Evolutionary conservation across 2,329 filamentous ascomycete genomes (phyloP).

Genomic region (Xylariaceae sp.): DNA sequence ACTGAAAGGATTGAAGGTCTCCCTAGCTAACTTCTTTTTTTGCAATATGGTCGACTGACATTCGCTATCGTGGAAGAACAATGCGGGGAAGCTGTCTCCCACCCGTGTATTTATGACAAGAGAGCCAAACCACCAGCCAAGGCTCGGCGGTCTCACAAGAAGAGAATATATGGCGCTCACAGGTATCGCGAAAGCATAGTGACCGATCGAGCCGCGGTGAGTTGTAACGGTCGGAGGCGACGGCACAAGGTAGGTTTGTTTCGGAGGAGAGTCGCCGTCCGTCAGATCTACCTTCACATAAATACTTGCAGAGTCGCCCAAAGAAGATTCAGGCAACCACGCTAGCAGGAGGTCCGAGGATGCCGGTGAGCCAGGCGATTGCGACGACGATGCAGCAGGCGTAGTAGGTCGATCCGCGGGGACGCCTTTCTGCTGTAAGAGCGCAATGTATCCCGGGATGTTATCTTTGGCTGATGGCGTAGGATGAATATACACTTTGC

Average conservation of each 20-base stretch:
- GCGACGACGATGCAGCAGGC: conserved; percentile 37
- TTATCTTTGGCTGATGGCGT: conserved; percentile 93
- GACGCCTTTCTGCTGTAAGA: conserved; percentile 78
- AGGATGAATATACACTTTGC: conserved; percentile 98
- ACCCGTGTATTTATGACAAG: conserved; percentile 86
- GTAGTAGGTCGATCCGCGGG: conserved; percentile 39
- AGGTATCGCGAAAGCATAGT: conserved; percentile 88
- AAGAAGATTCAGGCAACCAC: conserved; percentile 85
- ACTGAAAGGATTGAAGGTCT: conserved; percentile 86
- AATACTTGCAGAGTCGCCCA: conserved; percentile 79
- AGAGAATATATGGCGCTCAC: conserved; percentile 87
- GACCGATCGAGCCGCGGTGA: conserved; percentile 64
- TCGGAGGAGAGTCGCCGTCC: conserved; percentile 73
- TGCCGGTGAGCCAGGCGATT: conserved; percentile 38
- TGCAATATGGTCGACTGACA: conserved; percentile 94
- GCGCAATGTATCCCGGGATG: conserved; percentile 85
- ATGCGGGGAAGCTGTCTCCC: conserved; percentile 87
- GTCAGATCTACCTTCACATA: conserved; percentile 95
- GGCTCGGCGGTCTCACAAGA: conserved; percentile 80
- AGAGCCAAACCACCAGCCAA: conserved; percentile 98
- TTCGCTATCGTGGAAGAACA: conserved; percentile 97
- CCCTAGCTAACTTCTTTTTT: conserved; percentile 76
- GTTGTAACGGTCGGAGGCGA: conserved; percentile 81
- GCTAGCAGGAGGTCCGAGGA: conserved; percentile 77
- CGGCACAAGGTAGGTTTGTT: conserved; percentile 84